Percentiles rank a stretch among this genome's conserved stretches.
phyloP scores from a whole-genome alignment of 495 filamentous ascomycete genomes.

The Lichina pygmaea region DNA sequence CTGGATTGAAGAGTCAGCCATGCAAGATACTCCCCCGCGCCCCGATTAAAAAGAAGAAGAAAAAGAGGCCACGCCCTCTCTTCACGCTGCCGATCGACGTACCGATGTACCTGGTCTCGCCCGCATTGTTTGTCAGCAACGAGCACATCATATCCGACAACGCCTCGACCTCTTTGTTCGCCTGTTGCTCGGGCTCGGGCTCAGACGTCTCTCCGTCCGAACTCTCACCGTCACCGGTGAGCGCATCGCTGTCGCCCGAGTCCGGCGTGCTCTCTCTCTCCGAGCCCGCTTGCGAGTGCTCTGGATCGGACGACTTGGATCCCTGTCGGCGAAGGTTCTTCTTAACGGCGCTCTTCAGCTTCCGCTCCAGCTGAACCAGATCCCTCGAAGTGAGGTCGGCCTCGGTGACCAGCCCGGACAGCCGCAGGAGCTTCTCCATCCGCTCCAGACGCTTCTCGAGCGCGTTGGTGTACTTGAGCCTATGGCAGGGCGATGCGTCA shows the following conservation, averaged over 20 bases:
- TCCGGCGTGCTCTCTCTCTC: not conserved
- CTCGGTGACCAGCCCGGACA: slow-evolving; percentile 74
- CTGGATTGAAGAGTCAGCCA: slow-evolving; percentile 15
- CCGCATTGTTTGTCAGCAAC: slow-evolving; percentile 86
- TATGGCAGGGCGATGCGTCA: slow-evolving; percentile 8
- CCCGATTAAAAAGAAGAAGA: not conserved
- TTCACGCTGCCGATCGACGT: slow-evolving; percentile 7
- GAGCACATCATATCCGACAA: slow-evolving; percentile 99
- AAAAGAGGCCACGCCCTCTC: not conserved
- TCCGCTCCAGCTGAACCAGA: slow-evolving; percentile 62
- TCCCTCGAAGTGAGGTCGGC: slow-evolving; percentile 61
- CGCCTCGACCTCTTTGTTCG: slow-evolving; percentile 44
- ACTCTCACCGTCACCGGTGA: slow-evolving; percentile 6
- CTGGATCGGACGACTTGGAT: not conserved
- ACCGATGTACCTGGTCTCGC: slow-evolving; percentile 94
- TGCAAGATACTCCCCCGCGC: not conserved
- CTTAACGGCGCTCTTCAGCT: slow-evolving; percentile 38
- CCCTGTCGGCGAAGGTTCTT: not conserved
- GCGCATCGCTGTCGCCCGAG: not conserved
- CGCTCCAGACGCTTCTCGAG: slow-evolving; percentile 80
- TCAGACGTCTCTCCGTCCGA: slow-evolving; percentile 1
- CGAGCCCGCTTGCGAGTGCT: not conserved
- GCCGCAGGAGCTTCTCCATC: slow-evolving; percentile 72
- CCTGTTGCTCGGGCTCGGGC: slow-evolving; percentile 14
- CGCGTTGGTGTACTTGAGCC: slow-evolving; percentile 94